Conservation (phyloP, 371 early-diverging fungal genomes). For the Massospora cicadina region DNA sequence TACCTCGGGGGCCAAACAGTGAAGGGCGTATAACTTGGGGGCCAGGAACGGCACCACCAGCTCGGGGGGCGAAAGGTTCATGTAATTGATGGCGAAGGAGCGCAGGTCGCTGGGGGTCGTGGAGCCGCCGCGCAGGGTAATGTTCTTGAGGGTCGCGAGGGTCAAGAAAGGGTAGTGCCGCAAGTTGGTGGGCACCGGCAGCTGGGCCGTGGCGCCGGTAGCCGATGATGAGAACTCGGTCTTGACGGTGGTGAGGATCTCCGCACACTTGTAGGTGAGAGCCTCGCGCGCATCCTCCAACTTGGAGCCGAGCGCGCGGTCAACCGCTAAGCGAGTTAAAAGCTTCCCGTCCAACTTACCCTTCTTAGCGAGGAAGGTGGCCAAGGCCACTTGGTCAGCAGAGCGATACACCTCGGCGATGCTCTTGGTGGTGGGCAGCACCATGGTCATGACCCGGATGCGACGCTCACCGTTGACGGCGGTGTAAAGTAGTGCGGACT, state of each 20-base stretch:
- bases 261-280: constrained; percentile 65
- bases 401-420: constrained; percentile 62
- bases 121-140: constrained; percentile 41
- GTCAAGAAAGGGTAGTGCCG: constrained; percentile 70
- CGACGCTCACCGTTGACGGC: constrained; percentile 70
- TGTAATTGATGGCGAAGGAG: constrained; percentile 44
- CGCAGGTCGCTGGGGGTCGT: constrained; percentile 50
- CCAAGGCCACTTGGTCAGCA: constrained; percentile 72
- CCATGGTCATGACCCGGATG: constrained; percentile 88
- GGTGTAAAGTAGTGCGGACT: constrained; percentile 91
- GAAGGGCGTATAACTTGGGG: constrained; percentile 71
- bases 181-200: constrained; percentile 68
- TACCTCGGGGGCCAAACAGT: constrained; percentile 55
- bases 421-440: constrained; percentile 68
- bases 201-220: constrained; percentile 56
- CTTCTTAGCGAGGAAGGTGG: constrained; percentile 67
- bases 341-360: constrained; percentile 18
- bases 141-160: constrained; percentile 62
- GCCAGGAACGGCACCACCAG: constrained; percentile 44
- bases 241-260: constrained; percentile 75
- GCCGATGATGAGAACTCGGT: constrained; percentile 47
- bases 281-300: constrained; percentile 92
- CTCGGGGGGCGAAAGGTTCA: constrained; percentile 67
- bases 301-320: constrained; percentile 66
- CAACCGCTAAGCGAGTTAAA: constrained; percentile 26